A percentile compares a stretch with the other conserved stretches of the same genome.
These are phyloP conservation scores for Penicillium janthinellum DNA, from an alignment of 2,329 filamentous ascomycete species.

Conservation along the genomic window DNA sequence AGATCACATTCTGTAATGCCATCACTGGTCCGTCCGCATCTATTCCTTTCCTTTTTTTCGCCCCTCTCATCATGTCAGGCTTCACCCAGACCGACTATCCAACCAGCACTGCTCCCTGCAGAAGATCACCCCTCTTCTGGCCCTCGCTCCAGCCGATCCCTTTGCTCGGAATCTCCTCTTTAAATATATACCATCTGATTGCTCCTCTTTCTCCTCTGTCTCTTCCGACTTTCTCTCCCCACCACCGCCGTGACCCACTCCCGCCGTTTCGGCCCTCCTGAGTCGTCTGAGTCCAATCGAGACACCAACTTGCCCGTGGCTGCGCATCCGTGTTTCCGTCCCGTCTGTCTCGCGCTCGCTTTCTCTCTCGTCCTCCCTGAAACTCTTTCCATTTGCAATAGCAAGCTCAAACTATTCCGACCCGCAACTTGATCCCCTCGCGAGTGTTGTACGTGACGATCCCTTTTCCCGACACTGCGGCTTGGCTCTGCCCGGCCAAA, in stretches of 20 bases:
- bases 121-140: slow-evolving; percentile 3
- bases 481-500: slow-evolving; percentile 2
- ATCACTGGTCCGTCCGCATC: neutral
- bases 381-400: neutral
- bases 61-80: neutral
- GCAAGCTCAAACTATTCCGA: neutral
- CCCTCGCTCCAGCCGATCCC: slow-evolving; percentile 7
- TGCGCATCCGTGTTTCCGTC: slow-evolving; percentile 14
- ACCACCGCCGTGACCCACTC: slow-evolving; percentile 21
- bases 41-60: neutral
- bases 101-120: slow-evolving; percentile 1
- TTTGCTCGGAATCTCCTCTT: slow-evolving; percentile 6
- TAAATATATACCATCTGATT: neutral
- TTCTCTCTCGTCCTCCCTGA: neutral
- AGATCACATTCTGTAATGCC: neutral
- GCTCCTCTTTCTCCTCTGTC: neutral
- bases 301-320: slow-evolving; percentile 3
- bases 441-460: slow-evolving; percentile 1
- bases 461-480: slow-evolving; percentile 1
- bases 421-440: neutral
- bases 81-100: slow-evolving; percentile 6
- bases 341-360: slow-evolving; percentile 8
- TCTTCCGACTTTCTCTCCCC: slow-evolving; percentile 7
- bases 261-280: slow-evolving; percentile 22
- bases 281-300: slow-evolving; percentile 15